Evolutionary conservation across 805 yeast genomes (phyloP), one percentile per base, ranked within the genome.

Genomic region (Metschnikowia similis): DNA sequence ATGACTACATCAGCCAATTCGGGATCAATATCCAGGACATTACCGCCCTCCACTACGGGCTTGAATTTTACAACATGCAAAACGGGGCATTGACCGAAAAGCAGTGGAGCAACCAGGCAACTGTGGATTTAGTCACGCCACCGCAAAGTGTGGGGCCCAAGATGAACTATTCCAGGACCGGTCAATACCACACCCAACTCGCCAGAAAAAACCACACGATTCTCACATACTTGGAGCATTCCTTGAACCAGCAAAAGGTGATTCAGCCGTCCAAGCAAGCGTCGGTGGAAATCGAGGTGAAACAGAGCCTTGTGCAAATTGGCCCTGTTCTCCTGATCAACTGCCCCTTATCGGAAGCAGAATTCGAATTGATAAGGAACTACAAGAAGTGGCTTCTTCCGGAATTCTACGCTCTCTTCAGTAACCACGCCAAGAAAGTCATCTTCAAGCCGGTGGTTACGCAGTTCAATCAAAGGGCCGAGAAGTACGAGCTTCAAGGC

Each of bases 241-340:
- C 87, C 1, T 72, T 84, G 75, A 81, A 76, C 54, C 78, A 79
- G 53, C 59, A 63, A 30, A 70, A 72, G 28, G 78, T 80, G 34
- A 73, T 78, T 5, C 74, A 79, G 67, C 49, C 91, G 82, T 52
- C 67, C 52, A 39, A 60, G 48, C 36, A 47, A 40, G 44, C 59
- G 17, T 64, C 66, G 1, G 66, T 62, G 47, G 64, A 74, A 4
- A 70, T 85, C 34, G 85, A 84, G 54, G 76, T 80, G 4, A 71
- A 74, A 28, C 73, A 77, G 47, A 67, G 73, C 1, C 76, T 85
- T 0, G 69, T 72, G n/a, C 73, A 72, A 39, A 66, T 85, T 29
- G 90, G 96, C 0, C 83, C 85, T 1, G 72, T 88, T 9, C 62
- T 89, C 31, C 75, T 84, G 2, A 66, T 87, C 43, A 87, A 87